Base-by-base conservation (phyloP, 139 green algal species). In the Coccomyxa sp. region DNA sequence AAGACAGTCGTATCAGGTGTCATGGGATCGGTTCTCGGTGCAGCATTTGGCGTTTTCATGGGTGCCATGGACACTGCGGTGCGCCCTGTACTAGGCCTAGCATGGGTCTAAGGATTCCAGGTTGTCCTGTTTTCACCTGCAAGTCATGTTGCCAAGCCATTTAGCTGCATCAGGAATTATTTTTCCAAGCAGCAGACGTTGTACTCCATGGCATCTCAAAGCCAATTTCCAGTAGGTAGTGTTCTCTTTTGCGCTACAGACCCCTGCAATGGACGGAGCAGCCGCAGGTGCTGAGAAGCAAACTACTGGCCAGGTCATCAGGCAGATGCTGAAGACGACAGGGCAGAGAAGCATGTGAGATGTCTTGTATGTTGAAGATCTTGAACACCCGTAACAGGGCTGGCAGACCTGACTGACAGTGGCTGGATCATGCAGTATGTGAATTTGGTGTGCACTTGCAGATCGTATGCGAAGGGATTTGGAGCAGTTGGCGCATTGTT, bases 381-480 rank as follows among this genome's bases (percentile, higher is more conserved):
- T 76, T 76, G 9, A 21, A 9, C 67, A 45, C 79, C 74, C 57
- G 18, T 78, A 14, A 32, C 76, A 45, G 74, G 0, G 16, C 74
- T 45, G 74, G 30, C 74, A 23, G 21, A 51, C 7, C 3, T 51
- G 38, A 51, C 38, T 51, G 38, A 7, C 38, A 51, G 7, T 51
- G 38, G 38, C 38, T 51, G 38, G 38, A 7, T 51, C 38, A 51
- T 51, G 38, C 38, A 51, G 38, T 51, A 51, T 51, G 38, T 51
- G 38, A 51, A 3, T 51, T n/a, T 51, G 3, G 3, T 51, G 3
- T 51, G 38, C 38, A 51, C 38, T 9, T 79, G 76, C 90, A 95
- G 90, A 68, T 95, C 92, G 0, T 98, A 97, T 82, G 95, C 94
- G 80, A 98, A 98, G 84, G 94, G 91, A 9, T 99, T 99, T 88